These are phyloP conservation scores for Hyparrhenia diplandra DNA, from an alignment of 176 grass and related monocot species.

Conservation along the genomic window DNA sequence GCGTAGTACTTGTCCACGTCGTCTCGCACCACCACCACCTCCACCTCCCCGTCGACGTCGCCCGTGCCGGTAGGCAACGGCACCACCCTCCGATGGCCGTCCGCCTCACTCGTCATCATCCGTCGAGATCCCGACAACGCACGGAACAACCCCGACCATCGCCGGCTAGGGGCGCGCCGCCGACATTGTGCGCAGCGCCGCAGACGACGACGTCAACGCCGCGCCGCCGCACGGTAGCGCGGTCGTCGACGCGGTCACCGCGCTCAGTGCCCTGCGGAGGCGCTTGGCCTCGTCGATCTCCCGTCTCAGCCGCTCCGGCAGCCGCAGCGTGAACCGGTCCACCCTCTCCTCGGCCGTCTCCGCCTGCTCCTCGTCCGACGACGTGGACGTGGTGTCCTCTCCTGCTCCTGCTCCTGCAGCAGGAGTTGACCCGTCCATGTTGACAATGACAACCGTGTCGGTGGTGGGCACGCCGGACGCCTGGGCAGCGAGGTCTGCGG, in stretches of 20 bases:
- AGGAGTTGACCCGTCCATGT: background rate
- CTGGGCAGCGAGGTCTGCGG: conserved; percentile 26
- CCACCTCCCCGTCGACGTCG: background rate
- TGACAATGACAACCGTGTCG: conserved; percentile 20
- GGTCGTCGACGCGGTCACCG: conserved; percentile 19
- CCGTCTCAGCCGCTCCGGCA: conserved; percentile 47
- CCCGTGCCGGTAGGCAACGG: background rate
- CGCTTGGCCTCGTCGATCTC: conserved; percentile 56
- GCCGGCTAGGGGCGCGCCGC: conserved; percentile 26
- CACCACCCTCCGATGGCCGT: conserved; percentile 27
- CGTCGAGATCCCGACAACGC: conserved; percentile 12
- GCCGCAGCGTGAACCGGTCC: conserved; percentile 57
- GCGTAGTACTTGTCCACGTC: conserved; percentile 40
- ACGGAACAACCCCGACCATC: conserved; percentile 35
- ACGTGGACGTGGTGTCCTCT: background rate
- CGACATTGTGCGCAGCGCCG: conserved; percentile 57
- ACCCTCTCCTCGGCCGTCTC: conserved; percentile 48
- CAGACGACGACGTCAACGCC: conserved; percentile 10
- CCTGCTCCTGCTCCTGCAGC: background rate
- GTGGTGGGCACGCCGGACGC: background rate
- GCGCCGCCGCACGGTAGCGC: conserved; percentile 7
- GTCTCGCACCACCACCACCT: conserved; percentile 16
- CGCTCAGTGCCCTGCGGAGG: conserved; percentile 52
- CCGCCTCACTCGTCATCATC: background rate
- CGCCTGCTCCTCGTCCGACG: background rate